Base-by-base conservation (phyloP, 208 protist genomes). In the Acanthamoeba healyi region DNA sequence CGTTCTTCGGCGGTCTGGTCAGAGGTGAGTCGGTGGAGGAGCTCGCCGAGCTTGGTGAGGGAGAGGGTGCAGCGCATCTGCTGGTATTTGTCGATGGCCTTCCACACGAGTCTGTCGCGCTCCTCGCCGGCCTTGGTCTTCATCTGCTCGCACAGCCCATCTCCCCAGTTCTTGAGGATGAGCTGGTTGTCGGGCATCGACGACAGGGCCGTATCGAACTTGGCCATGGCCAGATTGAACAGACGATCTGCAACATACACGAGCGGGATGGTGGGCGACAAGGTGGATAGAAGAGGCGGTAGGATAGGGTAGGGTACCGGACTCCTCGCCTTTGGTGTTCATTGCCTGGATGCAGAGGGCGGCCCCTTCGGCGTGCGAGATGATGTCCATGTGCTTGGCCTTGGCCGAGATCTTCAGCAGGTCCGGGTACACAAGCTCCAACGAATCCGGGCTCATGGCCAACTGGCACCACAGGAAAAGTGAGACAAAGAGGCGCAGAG, bases 161-260 rank as follows among this genome's bases (percentile, higher is more conserved):
- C 70, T 5, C 70, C 70, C 70, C 70, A 79, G 26, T 79, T 79
- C 38, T 79, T 79, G 70, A 79, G 70, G 70, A 79, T 79, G 70
- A 79, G 70, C 36, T 79, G 70, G 38, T 79, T 79, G 70, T 42
- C 70, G 32, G 70, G 70, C 38, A 44, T 79, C 32, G 70, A 79
- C 6, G 70, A 79, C 36, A 79, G 36, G 4, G 70, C 70, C 9
- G 70, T 79, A 44, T 79, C 70, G 70, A 79, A 79, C 70, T 79
- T 79, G 70, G 70, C 70, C 70, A 79, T 79, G 6, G 70, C 70
- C 29, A 79, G 70, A 79, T 42, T 79, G 38, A 79, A 79, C 26
- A 79, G 32, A 44, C 70, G 70, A 44, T 79, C 70, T 79, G 49
- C 49, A 15, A 6, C 15, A 6, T 19, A 54, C 49, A 54, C 6